phyloP scores from a whole-genome alignment of 176 grass and related monocot genomes.

The Ampelocalamus luodianensis region DNA sequence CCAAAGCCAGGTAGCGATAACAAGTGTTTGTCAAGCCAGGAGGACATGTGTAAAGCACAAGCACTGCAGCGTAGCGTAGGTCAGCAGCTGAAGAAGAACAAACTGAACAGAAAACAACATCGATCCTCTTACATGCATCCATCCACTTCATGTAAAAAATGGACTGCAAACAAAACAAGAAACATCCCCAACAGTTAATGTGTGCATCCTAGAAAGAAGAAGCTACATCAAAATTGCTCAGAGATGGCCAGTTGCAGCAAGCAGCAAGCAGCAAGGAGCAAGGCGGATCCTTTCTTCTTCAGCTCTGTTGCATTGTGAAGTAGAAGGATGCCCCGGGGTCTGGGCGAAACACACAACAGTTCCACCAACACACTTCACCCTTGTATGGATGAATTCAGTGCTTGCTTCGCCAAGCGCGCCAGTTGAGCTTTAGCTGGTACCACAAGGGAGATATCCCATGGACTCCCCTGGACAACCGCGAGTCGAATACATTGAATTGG shows the following conservation, averaged over 20 bases:
- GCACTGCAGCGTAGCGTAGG: neutral
- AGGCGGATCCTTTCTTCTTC: constrained; percentile 26
- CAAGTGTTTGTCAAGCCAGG: neutral
- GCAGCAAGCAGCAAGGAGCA: too few relatives aligned
- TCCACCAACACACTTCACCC: neutral
- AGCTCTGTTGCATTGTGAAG: constrained; percentile 38
- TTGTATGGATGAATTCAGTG: constrained; percentile 48
- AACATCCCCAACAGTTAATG: neutral
- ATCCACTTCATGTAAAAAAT: constrained; percentile 17
- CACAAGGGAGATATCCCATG: constrained; percentile 73
- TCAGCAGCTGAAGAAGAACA: neutral
- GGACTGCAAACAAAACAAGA: neutral
- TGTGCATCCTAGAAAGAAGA: neutral
- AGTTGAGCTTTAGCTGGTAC: constrained; percentile 93
- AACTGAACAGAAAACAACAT: neutral
- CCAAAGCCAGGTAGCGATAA: neutral
- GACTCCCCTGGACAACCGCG: constrained; percentile 66
- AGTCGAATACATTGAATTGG: constrained; percentile 86
- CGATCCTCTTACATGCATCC: constrained; percentile 14
- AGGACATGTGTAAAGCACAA: neutral
- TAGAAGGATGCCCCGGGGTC: neutral
- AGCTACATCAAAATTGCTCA: constrained; percentile 26
- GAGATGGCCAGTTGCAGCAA: neutral
- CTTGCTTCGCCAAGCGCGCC: constrained; percentile 65
- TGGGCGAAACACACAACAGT: constrained; percentile 7